Evolutionary conservation across 2,329 filamentous ascomycete species (phyloP).

Genomic region (Diaporthe ampelina): DNA sequence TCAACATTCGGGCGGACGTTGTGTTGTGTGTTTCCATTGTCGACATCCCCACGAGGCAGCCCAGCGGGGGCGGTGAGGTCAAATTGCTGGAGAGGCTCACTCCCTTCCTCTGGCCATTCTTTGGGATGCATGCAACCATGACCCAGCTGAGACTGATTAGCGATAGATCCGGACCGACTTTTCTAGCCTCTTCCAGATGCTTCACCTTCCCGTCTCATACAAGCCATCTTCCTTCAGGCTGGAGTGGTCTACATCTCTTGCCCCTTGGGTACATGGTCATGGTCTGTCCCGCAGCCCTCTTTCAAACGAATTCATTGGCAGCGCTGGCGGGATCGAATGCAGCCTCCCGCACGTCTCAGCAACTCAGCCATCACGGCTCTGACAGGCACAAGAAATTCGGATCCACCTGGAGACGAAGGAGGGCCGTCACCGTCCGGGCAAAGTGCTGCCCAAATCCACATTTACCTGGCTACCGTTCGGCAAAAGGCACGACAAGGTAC

Average conservation of each 20-base stretch:
- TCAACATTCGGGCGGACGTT: background rate
- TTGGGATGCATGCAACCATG: background rate
- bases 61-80: slow-evolving; percentile 15
- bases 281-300: slow-evolving; percentile 21
- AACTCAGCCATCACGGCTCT: slow-evolving; percentile 33
- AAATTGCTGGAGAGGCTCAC: background rate
- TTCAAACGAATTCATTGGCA: slow-evolving; percentile 32
- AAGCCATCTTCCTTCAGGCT: slow-evolving; percentile 20
- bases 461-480: background rate
- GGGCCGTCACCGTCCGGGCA: background rate
- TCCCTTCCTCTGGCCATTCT: background rate
- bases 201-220: slow-evolving; percentile 28
- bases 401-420: background rate
- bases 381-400: slow-evolving; percentile 6
- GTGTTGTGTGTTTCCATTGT: background rate
- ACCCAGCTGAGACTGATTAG: background rate
- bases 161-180: background rate
- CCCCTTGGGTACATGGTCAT: slow-evolving; percentile 12
- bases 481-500: background rate
- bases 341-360: slow-evolving; percentile 32
- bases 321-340: slow-evolving; percentile 32
- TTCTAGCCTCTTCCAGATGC: slow-evolving; percentile 9
- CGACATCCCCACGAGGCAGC: background rate
- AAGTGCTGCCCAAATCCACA: background rate
- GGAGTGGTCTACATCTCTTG: slow-evolving; percentile 35